Conservation (phyloP, 768 basidiomycete species). For the Fistulinella prunicolor region DNA sequence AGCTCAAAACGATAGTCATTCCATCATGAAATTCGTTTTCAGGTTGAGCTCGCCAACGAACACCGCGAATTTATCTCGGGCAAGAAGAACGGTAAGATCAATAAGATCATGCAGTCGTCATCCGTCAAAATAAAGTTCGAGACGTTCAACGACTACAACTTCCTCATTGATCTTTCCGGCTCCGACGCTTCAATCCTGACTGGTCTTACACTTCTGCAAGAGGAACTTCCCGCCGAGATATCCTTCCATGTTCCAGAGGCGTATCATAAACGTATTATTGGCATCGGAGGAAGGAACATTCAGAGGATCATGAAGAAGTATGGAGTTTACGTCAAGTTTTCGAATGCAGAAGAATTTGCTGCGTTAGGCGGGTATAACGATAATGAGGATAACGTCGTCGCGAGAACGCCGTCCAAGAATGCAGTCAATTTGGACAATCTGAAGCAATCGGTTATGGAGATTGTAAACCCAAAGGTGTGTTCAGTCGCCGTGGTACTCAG, state of each 20-base stretch:
- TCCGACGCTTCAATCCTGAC: conserved; percentile 82
- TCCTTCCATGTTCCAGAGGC: conserved; percentile 98
- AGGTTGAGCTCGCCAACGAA: conserved; percentile 96
- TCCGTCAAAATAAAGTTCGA: conserved; percentile 99
- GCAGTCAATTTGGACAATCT: conserved; percentile 91
- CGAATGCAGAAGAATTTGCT: conserved; percentile 96
- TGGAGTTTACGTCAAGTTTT: conserved; percentile 99
- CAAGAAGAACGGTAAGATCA: conserved; percentile 99
- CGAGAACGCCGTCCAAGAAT: conserved; percentile 98
- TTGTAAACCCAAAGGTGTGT: conserved; percentile 90
- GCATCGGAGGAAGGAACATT: conserved; percentile 95
- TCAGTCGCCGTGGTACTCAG: not conserved
- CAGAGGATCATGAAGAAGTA: conserved; percentile 99
- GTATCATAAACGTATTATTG: conserved; percentile 99
- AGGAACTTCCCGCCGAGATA: conserved; percentile 97
- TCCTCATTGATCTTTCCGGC: conserved; percentile 88
- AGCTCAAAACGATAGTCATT: conserved; percentile 54
- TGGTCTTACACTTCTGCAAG: conserved; percentile 86
- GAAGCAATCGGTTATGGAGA: conserved; percentile 95
- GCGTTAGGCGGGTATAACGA: conserved; percentile 92
- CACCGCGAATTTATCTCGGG: conserved; percentile 98
- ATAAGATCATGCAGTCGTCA: conserved; percentile 98
- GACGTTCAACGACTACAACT: conserved; percentile 95
- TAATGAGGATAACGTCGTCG: conserved; percentile 98
- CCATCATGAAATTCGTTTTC: conserved; percentile 97